Percentiles rank a stretch among this genome's conserved stretches.
phyloP scores from a whole-genome alignment of 352 stramenopile genomes.

The Pythium pectinolyticum region DNA sequence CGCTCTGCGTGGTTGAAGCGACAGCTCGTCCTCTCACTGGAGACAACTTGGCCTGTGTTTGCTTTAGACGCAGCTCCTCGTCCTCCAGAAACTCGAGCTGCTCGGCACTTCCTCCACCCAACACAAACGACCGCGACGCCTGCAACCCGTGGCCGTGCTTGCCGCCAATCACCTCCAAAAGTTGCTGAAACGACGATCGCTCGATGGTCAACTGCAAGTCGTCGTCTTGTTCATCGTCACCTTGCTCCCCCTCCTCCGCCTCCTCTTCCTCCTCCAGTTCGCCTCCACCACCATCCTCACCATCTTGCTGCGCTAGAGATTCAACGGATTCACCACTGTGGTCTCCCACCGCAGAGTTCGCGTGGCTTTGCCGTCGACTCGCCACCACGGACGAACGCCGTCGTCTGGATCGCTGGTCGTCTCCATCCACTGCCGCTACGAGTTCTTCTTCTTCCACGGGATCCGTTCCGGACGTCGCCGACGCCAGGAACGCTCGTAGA shows the following conservation, averaged over 20 bases:
- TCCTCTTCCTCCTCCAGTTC: not conserved
- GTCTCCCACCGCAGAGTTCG: no score
- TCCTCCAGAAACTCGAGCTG: conserved; percentile 51
- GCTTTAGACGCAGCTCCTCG: conserved; percentile 35
- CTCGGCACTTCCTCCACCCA: conserved; percentile 32
- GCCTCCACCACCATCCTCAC: not conserved
- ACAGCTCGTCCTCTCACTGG: not conserved
- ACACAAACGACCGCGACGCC: conserved; percentile 32
- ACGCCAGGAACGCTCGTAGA: conserved; percentile 20
- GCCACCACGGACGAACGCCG: not conserved
- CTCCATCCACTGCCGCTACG: no score
- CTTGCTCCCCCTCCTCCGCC: not conserved
- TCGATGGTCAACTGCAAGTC: no score
- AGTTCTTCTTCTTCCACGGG: conserved; percentile 12
- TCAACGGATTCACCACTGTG: no score
- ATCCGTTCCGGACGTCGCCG: conserved; percentile 9
- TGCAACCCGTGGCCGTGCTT: conserved; percentile 28
- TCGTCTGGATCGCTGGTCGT: not conserved
- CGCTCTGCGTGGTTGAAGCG: not conserved
- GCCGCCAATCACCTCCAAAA: conserved; percentile 46
- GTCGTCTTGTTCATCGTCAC: not conserved
- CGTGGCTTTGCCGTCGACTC: no score
- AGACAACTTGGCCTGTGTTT: conserved; percentile 11
- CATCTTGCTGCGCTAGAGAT: no score
- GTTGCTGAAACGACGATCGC: conserved; percentile 42